Conservation (phyloP, 768 basidiomycete species). For the Asterophora parasitica region DNA sequence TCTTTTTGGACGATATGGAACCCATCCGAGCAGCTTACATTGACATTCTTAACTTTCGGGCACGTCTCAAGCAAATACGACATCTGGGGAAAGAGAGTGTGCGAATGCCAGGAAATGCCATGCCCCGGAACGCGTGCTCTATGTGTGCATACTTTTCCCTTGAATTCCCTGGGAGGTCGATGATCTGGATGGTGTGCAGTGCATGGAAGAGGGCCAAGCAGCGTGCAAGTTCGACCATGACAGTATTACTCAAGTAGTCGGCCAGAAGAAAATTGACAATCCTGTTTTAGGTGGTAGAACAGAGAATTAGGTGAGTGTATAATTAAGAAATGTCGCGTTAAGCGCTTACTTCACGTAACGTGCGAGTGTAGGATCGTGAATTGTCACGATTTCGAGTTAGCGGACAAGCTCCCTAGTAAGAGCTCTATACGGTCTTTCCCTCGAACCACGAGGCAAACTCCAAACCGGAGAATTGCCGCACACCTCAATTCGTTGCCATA, state of each 20-base stretch:
- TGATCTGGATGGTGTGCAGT: constrained; percentile 26
- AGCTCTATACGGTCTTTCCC: constrained; percentile 1
- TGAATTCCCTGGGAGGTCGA: constrained; percentile 18
- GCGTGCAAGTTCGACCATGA: not conserved
- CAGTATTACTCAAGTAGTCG: not conserved
- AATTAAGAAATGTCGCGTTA: not conserved
- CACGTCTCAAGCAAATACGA: not conserved
- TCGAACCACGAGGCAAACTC: too few species aligned
- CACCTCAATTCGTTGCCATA: constrained; percentile 18
- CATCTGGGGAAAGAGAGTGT: not conserved
- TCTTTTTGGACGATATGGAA: too few species aligned
- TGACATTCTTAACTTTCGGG: not conserved
- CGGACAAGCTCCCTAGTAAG: constrained; percentile 13
- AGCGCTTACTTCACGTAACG: constrained; percentile 18
- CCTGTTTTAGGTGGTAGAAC: not conserved
- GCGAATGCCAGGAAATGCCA: not conserved
- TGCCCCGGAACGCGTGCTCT: constrained; percentile 21
- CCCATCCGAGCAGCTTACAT: not conserved
- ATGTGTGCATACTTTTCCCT: constrained; percentile 26
- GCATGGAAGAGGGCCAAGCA: not conserved
- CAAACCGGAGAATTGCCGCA: constrained; percentile 10
- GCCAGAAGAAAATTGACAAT: constrained; percentile 13
- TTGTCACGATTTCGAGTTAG: constrained; percentile 22
- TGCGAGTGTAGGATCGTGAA: constrained; percentile 19
- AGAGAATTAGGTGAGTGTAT: too few species aligned